A percentile compares a stretch with the other conserved stretches of the same genome.
These are phyloP conservation scores for Heritiera fomes DNA, from an alignment of 345 rosid genomes.

Conservation along the genomic window DNA sequence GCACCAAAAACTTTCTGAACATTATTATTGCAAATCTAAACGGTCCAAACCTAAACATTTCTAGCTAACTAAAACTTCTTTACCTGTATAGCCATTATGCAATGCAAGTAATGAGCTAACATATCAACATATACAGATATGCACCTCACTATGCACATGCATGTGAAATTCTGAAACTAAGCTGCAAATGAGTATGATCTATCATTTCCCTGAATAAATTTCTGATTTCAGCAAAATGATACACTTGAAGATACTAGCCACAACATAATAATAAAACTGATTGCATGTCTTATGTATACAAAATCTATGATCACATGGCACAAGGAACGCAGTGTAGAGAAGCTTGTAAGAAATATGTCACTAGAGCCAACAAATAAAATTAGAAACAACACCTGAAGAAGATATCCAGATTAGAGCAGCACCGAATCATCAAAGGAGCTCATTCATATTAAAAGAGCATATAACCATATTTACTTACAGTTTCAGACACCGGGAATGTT, in stretches of 20 bases:
- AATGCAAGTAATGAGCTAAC: not conserved
- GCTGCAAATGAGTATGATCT: not conserved
- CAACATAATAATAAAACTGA: not conserved
- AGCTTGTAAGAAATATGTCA: not conserved
- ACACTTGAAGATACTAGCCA: not conserved
- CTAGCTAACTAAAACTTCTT: conserved; percentile 2
- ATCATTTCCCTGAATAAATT: not conserved
- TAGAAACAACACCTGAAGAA: not conserved
- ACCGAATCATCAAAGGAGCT: not conserved
- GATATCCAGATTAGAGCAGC: not conserved
- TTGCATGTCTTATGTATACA: not conserved
- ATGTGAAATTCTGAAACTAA: not conserved
- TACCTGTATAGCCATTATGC: not conserved
- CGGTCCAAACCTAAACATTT: not conserved
- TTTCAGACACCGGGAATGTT: conserved; percentile 97
- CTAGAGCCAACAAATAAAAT: not conserved
- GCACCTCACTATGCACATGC: not conserved
- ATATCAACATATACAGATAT: not conserved
- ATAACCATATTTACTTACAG: conserved; percentile 54
- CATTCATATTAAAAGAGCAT: not conserved
- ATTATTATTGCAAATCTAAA: conserved; percentile 12
- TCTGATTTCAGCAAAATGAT: not conserved
- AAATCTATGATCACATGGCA: not conserved
- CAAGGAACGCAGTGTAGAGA: not conserved
- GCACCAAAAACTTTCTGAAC: not conserved